phyloP scores from a whole-genome alignment of 352 stramenopile genomes.

The Phytophthora hybrid region DNA sequence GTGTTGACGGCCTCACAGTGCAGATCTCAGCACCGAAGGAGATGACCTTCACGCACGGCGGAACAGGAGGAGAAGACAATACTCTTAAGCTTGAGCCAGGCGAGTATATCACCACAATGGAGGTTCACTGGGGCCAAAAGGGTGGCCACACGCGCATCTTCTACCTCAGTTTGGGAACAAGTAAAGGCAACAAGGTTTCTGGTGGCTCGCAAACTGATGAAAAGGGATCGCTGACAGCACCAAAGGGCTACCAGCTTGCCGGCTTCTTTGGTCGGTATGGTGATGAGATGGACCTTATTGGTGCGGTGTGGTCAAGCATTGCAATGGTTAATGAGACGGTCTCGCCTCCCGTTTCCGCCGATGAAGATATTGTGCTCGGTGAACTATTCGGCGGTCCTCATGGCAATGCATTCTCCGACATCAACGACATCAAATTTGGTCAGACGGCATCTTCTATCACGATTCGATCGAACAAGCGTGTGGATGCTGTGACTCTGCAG shows the following conservation, averaged over 20 bases:
- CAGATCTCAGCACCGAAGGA: constrained; percentile 12
- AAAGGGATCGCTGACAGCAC: constrained; percentile 19
- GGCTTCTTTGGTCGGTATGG: constrained; percentile 33
- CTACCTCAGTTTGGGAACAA: constrained; percentile 24
- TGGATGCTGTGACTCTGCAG: constrained; percentile 53
- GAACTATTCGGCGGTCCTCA: constrained; percentile 32
- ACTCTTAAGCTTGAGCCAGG: constrained; percentile 16
- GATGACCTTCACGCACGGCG: constrained; percentile 30
- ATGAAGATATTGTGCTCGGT: constrained; percentile 30
- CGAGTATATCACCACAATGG: constrained; percentile 28
- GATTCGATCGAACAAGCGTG: constrained; percentile 32
- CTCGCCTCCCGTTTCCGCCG: constrained; percentile 5
- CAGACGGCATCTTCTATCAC: constrained; percentile 26
- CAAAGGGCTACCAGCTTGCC: constrained; percentile 30
- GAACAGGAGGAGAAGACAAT: constrained; percentile 22
- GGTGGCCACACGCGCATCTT: constrained; percentile 20
- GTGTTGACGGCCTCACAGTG: constrained; percentile 16
- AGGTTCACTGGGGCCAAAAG: constrained; percentile 19
- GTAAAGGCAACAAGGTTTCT: constrained; percentile 13
- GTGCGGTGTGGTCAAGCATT: constrained; percentile 39
- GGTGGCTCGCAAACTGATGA: constrained; percentile 26
- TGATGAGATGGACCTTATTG: constrained; percentile 29
- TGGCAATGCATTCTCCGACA: constrained; percentile 35
- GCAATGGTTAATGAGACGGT: constrained; percentile 26
- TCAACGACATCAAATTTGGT: constrained; percentile 29